These are phyloP conservation scores for Fusarium luffae DNA, from an alignment of 2,329 filamentous ascomycete species.

Conservation along the genomic window DNA sequence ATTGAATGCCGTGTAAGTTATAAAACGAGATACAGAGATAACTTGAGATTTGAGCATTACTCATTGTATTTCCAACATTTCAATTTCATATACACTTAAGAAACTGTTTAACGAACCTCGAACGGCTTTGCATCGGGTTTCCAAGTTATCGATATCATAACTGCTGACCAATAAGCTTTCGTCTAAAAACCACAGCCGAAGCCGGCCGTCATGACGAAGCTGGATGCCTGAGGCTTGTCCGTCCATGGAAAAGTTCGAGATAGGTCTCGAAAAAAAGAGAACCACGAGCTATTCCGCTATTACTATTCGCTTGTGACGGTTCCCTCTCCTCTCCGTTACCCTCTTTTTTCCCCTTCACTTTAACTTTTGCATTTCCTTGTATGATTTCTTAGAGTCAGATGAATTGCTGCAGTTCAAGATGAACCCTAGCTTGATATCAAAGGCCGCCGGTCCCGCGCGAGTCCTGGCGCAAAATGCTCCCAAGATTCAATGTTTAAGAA, in stretches of 20 bases:
- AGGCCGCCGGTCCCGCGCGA: conserved; percentile 59
- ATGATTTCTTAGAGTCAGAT: conserved; percentile 41
- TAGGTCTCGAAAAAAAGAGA: conserved; percentile 45
- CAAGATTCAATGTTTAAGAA: conserved; percentile 56
- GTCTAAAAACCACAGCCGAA: conserved; percentile 34
- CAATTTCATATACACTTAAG: not conserved
- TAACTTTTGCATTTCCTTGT: conserved; percentile 23
- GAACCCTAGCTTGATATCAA: conserved; percentile 61
- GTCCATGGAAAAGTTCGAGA: conserved; percentile 45
- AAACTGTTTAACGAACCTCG: not conserved
- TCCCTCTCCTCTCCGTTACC: conserved; percentile 21
- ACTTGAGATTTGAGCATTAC: not conserved
- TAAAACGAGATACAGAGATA: not conserved
- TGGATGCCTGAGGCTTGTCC: conserved; percentile 44
- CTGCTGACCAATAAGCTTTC: conserved; percentile 30
- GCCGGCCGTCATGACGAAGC: conserved; percentile 47
- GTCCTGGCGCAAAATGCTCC: conserved; percentile 57
- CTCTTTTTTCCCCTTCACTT: conserved; percentile 3
- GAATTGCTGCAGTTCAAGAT: conserved; percentile 52
- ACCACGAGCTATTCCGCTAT: conserved; percentile 27
- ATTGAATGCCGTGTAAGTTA: not conserved
- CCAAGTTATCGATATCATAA: conserved; percentile 6
- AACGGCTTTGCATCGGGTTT: conserved; percentile 35
- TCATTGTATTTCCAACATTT: not conserved
- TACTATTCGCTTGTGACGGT: conserved; percentile 23